Percentiles rank a stretch among this genome's conserved stretches.
phyloP scores from a whole-genome alignment of 140 eudicot genomes.

The Bidens hawaiensis region DNA sequence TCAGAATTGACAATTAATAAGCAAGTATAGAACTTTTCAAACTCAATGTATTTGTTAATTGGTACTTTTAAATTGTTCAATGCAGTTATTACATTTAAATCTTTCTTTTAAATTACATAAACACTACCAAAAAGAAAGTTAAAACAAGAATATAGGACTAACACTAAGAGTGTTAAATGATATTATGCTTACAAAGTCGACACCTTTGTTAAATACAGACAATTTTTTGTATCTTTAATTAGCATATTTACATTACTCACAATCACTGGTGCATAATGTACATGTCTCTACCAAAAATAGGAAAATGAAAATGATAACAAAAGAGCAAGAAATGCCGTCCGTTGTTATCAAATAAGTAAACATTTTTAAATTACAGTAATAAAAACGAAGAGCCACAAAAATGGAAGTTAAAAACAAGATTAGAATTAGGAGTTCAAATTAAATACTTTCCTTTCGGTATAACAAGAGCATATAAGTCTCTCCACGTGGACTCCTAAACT shows the following conservation, averaged over 20 bases:
- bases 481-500: background rate
- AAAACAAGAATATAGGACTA: no score
- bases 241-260: background rate
- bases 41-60: no score
- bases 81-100: conserved; percentile 1
- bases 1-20: background rate
- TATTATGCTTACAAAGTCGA: background rate
- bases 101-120: background rate
- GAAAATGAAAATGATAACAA: background rate
- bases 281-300: background rate
- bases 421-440: background rate
- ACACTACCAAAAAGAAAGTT: background rate
- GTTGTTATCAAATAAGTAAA: background rate
- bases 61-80: no score
- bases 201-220: background rate
- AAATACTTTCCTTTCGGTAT: background rate
- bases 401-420: conserved; percentile 3
- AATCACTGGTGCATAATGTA: background rate
- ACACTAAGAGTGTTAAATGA: background rate
- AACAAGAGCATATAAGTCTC: background rate
- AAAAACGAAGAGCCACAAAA: background rate
- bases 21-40: no score
- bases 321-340: background rate
- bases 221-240: background rate
- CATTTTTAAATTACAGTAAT: background rate